Base-by-base conservation (phyloP, 768 basidiomycete species). In the Naganishia antarctica region DNA sequence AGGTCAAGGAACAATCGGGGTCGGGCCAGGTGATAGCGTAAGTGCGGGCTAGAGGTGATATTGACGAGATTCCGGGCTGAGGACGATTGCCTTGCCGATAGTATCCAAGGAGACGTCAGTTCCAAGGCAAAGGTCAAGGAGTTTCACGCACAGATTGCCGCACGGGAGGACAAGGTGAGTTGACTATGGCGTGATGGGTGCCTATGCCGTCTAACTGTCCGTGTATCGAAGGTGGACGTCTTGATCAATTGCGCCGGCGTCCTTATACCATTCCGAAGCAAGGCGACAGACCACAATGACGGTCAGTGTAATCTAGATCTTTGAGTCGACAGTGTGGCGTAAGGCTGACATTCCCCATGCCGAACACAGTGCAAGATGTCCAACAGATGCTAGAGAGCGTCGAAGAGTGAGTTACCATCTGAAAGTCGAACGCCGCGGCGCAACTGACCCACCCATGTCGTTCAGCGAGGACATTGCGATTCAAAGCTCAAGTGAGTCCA, bases 231-330 rank as follows among this genome's bases (percentile, higher is more conserved):
- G 62, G 18, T 63, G 16, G 71, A 76, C 58, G 65, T 67, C 8
- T 64, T 76, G 28, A 66, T 76, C 65, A 76, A 76, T 60, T 73
- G 74, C 47, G 73, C 75, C 0, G 75, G 74, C 0, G 71, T 76
- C 4, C 63, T 66, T 12, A 65, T 50, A n/a, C 64, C 63, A 4
- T 75, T 53, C 40, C 25, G 72, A 65, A 65, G 64, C 45, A 65
- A 40, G 5, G 34, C 29, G 37, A 65, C 61, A 28, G 69, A 71
- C 16, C 66, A 66, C 29, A 68, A 72, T n/a, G 65, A 73, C 60
- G 65, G 74, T 75, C 28, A 62, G 69, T 23, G 2, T 69, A 69
- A n/a, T 63, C 11, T 16, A n/a, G 57, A 37, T 37, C 7, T 37
- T 37, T 15, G 34, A 15, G 7, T 37, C 11, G 18, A 23, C 16